Base-by-base conservation (phyloP, 2,329 filamentous ascomycete species). In the Cercospora zeina region DNA sequence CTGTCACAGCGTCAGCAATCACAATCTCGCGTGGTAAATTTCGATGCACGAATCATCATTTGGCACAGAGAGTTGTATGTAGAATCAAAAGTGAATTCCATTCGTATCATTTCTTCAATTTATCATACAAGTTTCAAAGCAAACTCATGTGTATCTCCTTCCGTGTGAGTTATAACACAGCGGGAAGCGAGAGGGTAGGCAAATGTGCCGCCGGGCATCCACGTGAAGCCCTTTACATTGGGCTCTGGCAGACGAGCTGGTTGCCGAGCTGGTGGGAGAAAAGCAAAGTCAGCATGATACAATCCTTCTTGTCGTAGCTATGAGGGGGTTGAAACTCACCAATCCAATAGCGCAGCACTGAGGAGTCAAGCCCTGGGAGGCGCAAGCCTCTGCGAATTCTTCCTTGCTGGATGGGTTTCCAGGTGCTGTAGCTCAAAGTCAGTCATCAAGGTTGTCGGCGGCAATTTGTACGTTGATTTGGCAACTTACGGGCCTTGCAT, bases 331-430 rank as follows among this genome's bases (percentile, higher is more conserved):
- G 37, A 8, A 9, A 56, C 59, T 21, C 7, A 61, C 59, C 39
- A 55, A n/a, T 13, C 49, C 39, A 14, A 57, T 16, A 39, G 45
- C 42, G 36, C 59, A 61, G 33, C 59, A 61, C 53, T 61, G 59
- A 45, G 51, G 31, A 6, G 39, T 47, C 7, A 45, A 21, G 21
- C 59, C 59, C 30, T 33, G 24, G 14, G 51, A 50, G 3, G 30
- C 30, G 27, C 59, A 61, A 27, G 59, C 59, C 83, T 97, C 91
- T 83, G 97, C 93, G 74, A 96, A 97, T 73, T 89, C 95, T 86
- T 97, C 93, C 80, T 97, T 93, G 75, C 87, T 85, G 80, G 93
- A 89, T 75, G 78, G 77, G 65, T 82, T 79, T 58, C 51, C 51
- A 19, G 51, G 51, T 33, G 54, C 59, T 61, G 33, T 5, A 31